Conservation (phyloP, 73 alveolate genomes). For the Durusdinium trenchii region DNA sequence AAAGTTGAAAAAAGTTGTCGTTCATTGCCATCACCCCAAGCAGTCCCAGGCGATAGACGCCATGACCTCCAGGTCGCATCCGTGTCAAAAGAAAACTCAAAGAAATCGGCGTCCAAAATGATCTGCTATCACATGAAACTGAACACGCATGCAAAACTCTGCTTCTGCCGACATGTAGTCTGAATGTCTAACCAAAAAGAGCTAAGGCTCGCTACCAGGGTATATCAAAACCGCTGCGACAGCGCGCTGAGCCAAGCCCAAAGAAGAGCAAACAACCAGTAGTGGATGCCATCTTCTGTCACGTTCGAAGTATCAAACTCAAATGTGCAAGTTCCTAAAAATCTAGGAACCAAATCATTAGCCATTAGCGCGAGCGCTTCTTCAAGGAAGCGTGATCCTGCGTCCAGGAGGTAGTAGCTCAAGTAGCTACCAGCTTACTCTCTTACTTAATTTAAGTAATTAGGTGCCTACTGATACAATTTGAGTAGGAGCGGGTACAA, state of each 20-base stretch:
- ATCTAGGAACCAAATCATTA: too few relatives aligned
- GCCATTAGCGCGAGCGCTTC: too few relatives aligned
- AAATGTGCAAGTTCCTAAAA: too few relatives aligned
- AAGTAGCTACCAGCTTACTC: too few relatives aligned
- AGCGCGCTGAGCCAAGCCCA: slow-evolving; percentile 74
- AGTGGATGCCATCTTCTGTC: not conserved
- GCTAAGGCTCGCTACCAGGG: slow-evolving; percentile 34
- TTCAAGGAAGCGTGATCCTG: too few relatives aligned
- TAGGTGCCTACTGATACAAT: too few relatives aligned
- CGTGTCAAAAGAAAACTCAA: not conserved
- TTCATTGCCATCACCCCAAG: too few relatives aligned
- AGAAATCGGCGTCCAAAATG: not conserved
- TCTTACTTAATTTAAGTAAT: too few relatives aligned
- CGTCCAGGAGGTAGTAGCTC: too few relatives aligned
- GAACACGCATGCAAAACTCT: not conserved
- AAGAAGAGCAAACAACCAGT: too few relatives aligned
- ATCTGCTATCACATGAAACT: not conserved
- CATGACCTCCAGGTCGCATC: slow-evolving; percentile 39
- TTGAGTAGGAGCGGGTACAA: too few relatives aligned
- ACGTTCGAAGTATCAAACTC: not conserved
- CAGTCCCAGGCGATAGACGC: slow-evolving; percentile 89
- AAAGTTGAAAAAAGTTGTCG: not conserved
- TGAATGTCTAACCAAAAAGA: not conserved
- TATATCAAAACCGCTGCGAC: slow-evolving; percentile 58
- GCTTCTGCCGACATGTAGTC: not conserved